Evolutionary conservation across 1,284 basidiomycete genomes (phyloP), one percentile per base, ranked within the genome.

Genomic region (Caloboletus inedulis): DNA sequence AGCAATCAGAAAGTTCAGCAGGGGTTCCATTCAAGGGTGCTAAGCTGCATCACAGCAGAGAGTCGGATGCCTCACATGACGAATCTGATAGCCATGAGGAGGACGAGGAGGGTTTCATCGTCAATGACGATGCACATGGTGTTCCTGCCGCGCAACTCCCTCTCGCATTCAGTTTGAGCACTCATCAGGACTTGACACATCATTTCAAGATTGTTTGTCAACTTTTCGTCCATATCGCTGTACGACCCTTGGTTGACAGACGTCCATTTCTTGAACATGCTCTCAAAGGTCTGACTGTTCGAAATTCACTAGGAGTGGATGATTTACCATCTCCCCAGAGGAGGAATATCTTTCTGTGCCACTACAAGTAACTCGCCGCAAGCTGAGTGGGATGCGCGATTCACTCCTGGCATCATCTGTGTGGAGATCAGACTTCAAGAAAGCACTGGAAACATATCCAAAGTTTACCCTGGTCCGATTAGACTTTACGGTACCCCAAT

Each of bases 131-230:
- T 59, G 81, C 81, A 52, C 76, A 72, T n/a, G 65, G 63, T 6
- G 70, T 55, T 13, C 70, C 62, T 0, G 60, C 71, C 2, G 69
- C 76, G 14, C 69, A 78, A 31, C 76, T 94, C 14, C 92, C 91
- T 7, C 73, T 76, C 21, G 77, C 85, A 58, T 94, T 91, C 69
- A 91, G 87, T 64, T 82, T 88, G 80, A 80, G 81, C 54, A 77
- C 84, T 0, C 82, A 85, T 62, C 85, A 92, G 66, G 86, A 89
- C 60, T 73, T 87, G 19, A 72, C 78, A 14, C 80, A 87, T 57
- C 87, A 90, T 54, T 91, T 91, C 77, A 91, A 91, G 70, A 85
- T 89, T 43, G 78, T 94, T 30, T 92, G 89, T 60, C 91, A 94
- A 63, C 80, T 93, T 39, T 86, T 92, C 59, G 85, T 93, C 3